Evolutionary conservation across 1,284 basidiomycete species (phyloP).

Genomic region (Puccinia hordei): DNA sequence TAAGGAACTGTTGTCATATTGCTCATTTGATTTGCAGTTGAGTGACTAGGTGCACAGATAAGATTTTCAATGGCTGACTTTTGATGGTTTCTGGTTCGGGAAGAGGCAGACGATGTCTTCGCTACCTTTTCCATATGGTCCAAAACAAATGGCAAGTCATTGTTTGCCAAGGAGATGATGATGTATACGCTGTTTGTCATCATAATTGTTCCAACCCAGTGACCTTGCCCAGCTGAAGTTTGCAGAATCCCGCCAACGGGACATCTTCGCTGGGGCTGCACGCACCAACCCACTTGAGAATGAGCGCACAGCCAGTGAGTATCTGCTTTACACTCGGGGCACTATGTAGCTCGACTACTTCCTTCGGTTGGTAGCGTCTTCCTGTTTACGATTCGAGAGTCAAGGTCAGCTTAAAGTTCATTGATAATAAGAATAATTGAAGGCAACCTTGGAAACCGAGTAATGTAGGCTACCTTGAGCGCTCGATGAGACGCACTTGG

Average conservation of each 20-base stretch:
- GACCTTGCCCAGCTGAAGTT: neutral
- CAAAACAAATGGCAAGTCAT: neutral
- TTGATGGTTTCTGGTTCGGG: too few relatives aligned
- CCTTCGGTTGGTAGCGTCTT: neutral
- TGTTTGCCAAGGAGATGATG: neutral
- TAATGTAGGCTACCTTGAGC: neutral
- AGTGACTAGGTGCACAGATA: too few relatives aligned
- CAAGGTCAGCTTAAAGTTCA: neutral
- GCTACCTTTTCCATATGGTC: neutral
- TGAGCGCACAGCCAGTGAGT: too few relatives aligned
- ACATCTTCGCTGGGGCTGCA: too few relatives aligned
- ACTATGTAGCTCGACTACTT: neutral
- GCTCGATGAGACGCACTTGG: neutral
- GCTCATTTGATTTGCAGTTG: too few relatives aligned
- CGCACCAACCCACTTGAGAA: too few relatives aligned
- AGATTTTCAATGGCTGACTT: too few relatives aligned
- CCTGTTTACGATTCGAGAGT: neutral
- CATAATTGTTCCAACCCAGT: neutral
- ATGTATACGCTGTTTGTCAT: neutral
- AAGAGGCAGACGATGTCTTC: too few relatives aligned
- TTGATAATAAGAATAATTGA: neutral
- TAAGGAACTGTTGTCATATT: too few relatives aligned
- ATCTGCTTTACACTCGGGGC: too few relatives aligned
- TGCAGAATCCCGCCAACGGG: neutral
- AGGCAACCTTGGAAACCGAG: conserved; percentile 14